Base-by-base conservation (phyloP, 2,329 filamentous ascomycete genomes). In the Colletotrichum aenigma region DNA sequence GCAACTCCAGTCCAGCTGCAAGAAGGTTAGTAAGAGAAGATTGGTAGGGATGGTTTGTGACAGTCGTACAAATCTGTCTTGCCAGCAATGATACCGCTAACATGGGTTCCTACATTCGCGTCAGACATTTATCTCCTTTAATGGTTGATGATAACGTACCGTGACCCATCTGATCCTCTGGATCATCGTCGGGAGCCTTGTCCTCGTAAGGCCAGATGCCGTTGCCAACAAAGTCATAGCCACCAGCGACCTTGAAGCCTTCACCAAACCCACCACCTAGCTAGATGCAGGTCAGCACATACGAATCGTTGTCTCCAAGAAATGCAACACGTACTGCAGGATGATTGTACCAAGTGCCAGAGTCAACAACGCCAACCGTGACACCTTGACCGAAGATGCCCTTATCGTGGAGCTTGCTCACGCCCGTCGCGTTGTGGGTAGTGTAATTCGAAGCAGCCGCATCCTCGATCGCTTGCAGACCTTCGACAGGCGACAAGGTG, bases 221-320 rank as follows among this genome's bases (percentile, higher is more conserved):
- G 71, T 88, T 85, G 13, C 86, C 87, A 7, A 87, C 83, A 67
- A 89, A 82, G 66, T 89, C 87, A 52, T 83, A 84, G 2, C 88
- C 88, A 67, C 82, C 82, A 6, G 83, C 82, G 12, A 89, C 85
- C 30, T 88, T 83, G 76, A 83, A 88, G 1, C 86, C 87, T 13
- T 80, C 77, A 6, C 88, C 88, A 76, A 88, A 88, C 48, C 87
- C 86, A 7, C 87, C 87, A 10, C 88, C 87, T 4, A 89, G 67
- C 76, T 77, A 21, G 6, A 4, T 5, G 7, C 28, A 8, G 83
- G 38, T 86, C 84, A 56, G 64, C 34, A 0, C 0, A 34, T 12
- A 15, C 12, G 13, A 30, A 12, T 0, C 10, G 26, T 5, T 4
- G 56, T 6, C 18, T 13, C 4, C 7, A 13, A 4, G 0, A 1